Base-by-base conservation (phyloP, 2,329 filamentous ascomycete genomes). In the Alternaria angustiovoidea region DNA sequence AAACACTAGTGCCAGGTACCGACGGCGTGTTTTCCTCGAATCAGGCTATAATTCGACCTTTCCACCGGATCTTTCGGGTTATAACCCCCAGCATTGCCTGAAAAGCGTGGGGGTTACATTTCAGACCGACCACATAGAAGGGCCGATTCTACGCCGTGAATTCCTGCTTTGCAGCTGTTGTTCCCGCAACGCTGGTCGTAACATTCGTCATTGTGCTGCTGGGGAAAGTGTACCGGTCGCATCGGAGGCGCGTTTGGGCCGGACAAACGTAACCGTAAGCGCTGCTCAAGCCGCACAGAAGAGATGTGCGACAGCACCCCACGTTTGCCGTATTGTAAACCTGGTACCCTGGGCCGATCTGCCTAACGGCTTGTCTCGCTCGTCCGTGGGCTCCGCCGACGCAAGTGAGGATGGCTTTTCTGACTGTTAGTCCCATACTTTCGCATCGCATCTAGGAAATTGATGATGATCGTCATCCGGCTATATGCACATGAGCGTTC, bases 401-500 rank as follows among this genome's bases (percentile, higher is more conserved):
- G 32, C 46, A 16, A 26, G 22, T 34, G 4, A 38, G 2, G 8
- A 49, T 38, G 16, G 16, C 32, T 36, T 22, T 38, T 16, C 3
- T 36, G 8, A 26, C 2, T 38, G 46, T 26, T 11, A n/a, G 34
- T 38, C 20, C 46, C 30, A 12, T 9, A 24, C 20, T 38, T 28
- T 28, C 18, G 22, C 32, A 36, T 36, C 34, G 48, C 48, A 39
- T 39, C 32, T 20, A 22, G 7, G 18, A 24, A n/a, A 20, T 34
- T 34, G 18, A 34, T 36, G 44, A 48, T 48, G 52, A 59, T 55
- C 61, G 46, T 36, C 55, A 36, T 26, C 61, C 65, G 65, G 65
- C 26, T 64, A 64, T 64, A 68, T 68, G 63, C 65, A 59, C 39
- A 12, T 38, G 43, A 38, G 51, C 59, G 12, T 16, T 59, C 63